Percentiles rank a stretch among this genome's conserved stretches.
Conservation (phyloP, 2,329 filamentous ascomycete species). For the Paracamarosporium sp. region DNA sequence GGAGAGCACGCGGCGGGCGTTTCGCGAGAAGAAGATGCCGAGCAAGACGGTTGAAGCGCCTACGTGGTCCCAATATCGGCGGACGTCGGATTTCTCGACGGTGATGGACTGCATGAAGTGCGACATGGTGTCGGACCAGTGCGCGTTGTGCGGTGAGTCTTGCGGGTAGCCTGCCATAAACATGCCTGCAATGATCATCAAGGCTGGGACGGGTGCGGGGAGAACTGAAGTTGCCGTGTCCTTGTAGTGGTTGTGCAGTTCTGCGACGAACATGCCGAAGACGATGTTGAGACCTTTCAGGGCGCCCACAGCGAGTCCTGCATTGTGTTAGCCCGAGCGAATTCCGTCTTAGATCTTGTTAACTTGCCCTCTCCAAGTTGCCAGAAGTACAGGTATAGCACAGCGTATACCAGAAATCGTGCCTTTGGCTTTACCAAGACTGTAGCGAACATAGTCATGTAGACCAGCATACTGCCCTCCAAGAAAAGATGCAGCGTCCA, state of each 20-base stretch:
- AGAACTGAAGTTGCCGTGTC: conserved; percentile 57
- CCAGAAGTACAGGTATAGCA: conserved; percentile 51
- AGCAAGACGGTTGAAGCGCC: conserved; percentile 58
- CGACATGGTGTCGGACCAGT: conserved; percentile 61
- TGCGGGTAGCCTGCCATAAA: conserved; percentile 68
- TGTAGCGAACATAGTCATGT: conserved; percentile 51
- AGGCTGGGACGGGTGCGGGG: conserved; percentile 57
- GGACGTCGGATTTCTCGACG: conserved; percentile 55
- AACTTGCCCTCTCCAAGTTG: conserved; percentile 41
- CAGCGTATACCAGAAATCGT: conserved; percentile 42
- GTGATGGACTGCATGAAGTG: conserved; percentile 54
- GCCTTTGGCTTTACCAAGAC: conserved; percentile 46
- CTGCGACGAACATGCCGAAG: conserved; percentile 67
- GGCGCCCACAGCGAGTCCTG: conserved; percentile 41
- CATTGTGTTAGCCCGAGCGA: conserved; percentile 21
- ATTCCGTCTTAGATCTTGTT: background rate
- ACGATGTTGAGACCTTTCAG: conserved; percentile 64
- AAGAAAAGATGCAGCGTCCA: conserved; percentile 53
- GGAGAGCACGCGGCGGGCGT: conserved; percentile 60
- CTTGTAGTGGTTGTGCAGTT: conserved; percentile 61
- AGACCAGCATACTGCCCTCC: conserved; percentile 51
- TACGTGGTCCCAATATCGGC: conserved; percentile 58
- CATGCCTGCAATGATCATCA: conserved; percentile 61
- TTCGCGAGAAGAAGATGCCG: conserved; percentile 60
- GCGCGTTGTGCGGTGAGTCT: conserved; percentile 58